Base-by-base conservation (phyloP, 352 stramenopile genomes). In the Globisporangium splendens region DNA sequence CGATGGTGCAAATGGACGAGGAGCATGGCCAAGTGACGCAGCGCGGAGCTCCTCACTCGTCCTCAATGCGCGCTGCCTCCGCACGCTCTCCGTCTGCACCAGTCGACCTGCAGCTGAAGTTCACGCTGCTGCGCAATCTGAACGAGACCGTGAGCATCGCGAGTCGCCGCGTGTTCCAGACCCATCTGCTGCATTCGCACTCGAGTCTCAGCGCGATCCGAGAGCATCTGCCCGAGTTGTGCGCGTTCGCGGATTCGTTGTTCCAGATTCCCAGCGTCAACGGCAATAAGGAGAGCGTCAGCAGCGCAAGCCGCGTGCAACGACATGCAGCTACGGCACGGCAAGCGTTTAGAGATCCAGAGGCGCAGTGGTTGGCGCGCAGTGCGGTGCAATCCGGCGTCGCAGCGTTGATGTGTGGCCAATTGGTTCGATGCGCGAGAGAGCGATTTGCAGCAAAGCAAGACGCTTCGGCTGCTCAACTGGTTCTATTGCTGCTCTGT, bases 311-410 rank as follows among this genome's bases (percentile, higher is more conserved):
- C 20, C 13, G n/a, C 44, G 44, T 35, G 17, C 55, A 50, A 10
- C 24, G 13, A 35, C 46, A 11, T 22, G 58, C 46, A 28, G 42
- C 28, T 12, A 47, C 20, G 0, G 57, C 79, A 17, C 72, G 72
- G 7, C 20, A 35, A 2, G 73, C 69, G 3, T 88, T 89, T 24
- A 31, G 28, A 11, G 67, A 85, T 28, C 63, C 65, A 22, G 57
- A 76, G 2, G 73, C 68, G 3, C 71, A 85, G 39, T 91, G 81
- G 81, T 55, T 91, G 21, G 77, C 70, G 41, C 81, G 75, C 24
- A 79, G 78, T 24, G 74, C 78, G 18, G 49, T 79, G 8, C 57
- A 91, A 46, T 89, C 76, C 46, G 81, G 81, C 15, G 63, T 80
- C 38, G 72, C 68, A 0, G 64, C 69, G 14, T 64, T 88, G 24